Percentiles rank a stretch among this genome's conserved stretches.
Evolutionary conservation across 306 rosid genomes (phyloP).

Genomic region (Prinsepia uniflora): DNA sequence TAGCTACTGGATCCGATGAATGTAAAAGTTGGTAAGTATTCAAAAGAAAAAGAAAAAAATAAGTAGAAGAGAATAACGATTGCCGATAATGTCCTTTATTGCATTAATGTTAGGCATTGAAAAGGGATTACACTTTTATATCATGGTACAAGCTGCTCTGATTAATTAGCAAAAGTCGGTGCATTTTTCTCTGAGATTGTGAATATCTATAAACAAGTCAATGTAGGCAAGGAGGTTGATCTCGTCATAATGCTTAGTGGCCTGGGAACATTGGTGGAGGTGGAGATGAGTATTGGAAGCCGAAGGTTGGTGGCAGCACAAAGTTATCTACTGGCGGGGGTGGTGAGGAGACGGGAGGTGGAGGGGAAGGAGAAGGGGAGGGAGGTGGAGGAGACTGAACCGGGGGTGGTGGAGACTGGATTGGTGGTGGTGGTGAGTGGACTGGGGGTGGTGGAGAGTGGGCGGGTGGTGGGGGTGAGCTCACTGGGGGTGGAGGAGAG

Average conservation of each 20-base stretch:
- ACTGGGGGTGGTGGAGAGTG: neutral
- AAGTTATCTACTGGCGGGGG: conserved; percentile 21
- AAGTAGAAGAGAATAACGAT: too few relatives aligned
- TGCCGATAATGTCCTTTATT: conserved; percentile 21
- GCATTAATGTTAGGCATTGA: conserved; percentile 21
- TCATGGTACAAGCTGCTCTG: conserved; percentile 22
- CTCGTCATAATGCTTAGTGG: conserved; percentile 17
- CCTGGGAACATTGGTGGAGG: conserved; percentile 40
- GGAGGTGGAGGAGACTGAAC: too few relatives aligned
- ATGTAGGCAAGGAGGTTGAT: conserved; percentile 3
- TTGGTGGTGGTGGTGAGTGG: conserved; percentile 2
- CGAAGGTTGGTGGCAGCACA: conserved; percentile 28
- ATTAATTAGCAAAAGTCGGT: conserved; percentile 33
- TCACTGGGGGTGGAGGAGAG: neutral
- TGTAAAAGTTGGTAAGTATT: neutral
- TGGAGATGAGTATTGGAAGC: conserved; percentile 32
- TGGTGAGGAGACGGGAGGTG: neutral
- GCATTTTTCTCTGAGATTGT: conserved; percentile 14
- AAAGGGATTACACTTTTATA: conserved; percentile 15
- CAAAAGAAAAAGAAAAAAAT: neutral
- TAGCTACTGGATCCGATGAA: too few relatives aligned
- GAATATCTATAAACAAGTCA: conserved; percentile 16
- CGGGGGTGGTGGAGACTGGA: conserved; percentile 9
- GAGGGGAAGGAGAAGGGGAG: conserved; percentile 10
- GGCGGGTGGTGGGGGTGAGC: neutral